These are phyloP conservation scores for Fusarium sp. DNA, from an alignment of 2,329 filamentous ascomycete genomes.

Conservation along the genomic window DNA sequence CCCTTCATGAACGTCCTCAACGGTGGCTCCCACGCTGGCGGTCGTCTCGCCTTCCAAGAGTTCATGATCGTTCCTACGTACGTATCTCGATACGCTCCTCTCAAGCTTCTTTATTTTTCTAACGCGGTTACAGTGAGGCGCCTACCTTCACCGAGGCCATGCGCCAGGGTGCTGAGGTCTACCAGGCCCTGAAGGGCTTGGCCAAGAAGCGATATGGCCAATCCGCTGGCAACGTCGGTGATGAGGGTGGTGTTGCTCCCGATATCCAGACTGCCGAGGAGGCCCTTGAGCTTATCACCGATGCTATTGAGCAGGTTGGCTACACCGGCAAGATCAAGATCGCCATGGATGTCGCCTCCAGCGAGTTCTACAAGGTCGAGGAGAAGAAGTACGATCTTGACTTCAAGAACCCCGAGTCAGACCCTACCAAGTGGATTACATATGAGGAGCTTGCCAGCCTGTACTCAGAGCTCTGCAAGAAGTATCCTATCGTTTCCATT, in stretches of 20 bases:
- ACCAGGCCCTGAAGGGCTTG: slow-evolving; percentile 95
- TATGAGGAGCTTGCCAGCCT: slow-evolving; percentile 95
- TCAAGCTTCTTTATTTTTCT: slow-evolving; percentile 1
- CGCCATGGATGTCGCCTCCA: slow-evolving; percentile 98
- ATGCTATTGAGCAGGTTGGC: slow-evolving; percentile 91
- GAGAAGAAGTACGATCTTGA: slow-evolving; percentile 99
- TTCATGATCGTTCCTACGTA: slow-evolving; percentile 93
- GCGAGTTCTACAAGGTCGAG: slow-evolving; percentile 98
- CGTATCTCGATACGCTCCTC: slow-evolving; percentile 43
- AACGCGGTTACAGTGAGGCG: slow-evolving; percentile 65
- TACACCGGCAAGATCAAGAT: slow-evolving; percentile 98
- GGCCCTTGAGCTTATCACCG: slow-evolving; percentile 94
- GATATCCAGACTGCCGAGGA: slow-evolving; percentile 98
- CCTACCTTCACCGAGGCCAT: slow-evolving; percentile 94
- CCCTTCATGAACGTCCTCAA: slow-evolving; percentile 96
- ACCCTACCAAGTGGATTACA: slow-evolving; percentile 96
- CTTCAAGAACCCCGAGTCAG: slow-evolving; percentile 99
- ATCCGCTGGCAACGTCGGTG: slow-evolving; percentile 97
- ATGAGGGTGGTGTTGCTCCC: slow-evolving; percentile 98
- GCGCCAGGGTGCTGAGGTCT: slow-evolving; percentile 95
- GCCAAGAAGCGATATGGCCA: slow-evolving; percentile 99
- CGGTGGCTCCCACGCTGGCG: slow-evolving; percentile 94
- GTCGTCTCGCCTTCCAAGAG: slow-evolving; percentile 93
- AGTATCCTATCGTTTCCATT: slow-evolving; percentile 98
- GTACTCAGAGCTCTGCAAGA: slow-evolving; percentile 86